Percentiles rank a stretch among this genome's conserved stretches.
These are phyloP conservation scores for rapeseed (Brassica napus) DNA, from an alignment of 345 rosid genomes.

Conservation along the genomic window DNA sequence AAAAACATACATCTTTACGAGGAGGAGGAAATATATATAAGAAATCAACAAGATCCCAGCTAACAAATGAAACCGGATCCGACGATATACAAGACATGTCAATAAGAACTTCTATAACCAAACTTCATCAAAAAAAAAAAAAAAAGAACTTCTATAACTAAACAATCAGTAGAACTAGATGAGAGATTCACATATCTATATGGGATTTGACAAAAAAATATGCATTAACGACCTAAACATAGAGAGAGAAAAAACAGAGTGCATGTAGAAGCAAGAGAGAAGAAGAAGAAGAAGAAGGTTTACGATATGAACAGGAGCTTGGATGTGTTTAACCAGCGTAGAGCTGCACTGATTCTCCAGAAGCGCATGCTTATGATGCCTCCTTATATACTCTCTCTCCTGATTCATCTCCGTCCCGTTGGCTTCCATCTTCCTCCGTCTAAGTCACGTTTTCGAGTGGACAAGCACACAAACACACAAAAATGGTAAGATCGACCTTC, in stretches of 20 bases:
- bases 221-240: not conserved
- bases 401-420: constrained; percentile 20
- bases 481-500: not conserved
- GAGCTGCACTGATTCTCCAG: constrained; percentile 78
- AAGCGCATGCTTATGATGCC: constrained; percentile 63
- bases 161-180: not conserved
- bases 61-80: not conserved
- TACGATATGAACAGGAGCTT: constrained; percentile 90
- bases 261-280: not conserved
- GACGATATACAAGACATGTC: not conserved
- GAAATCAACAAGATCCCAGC: not conserved
- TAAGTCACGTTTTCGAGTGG: not conserved
- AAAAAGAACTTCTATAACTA: not conserved
- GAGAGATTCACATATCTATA: not conserved
- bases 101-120: not conserved
- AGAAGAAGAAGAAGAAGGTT: constrained; percentile 29
- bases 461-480: not conserved
- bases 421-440: constrained; percentile 47
- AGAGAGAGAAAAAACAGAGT: not conserved
- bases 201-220: not conserved
- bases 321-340: constrained; percentile 76
- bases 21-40: too few relatives aligned
- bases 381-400: constrained; percentile 62
- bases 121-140: not conserved
- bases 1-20: too few relatives aligned